These are phyloP conservation scores for Neckera pumila DNA, from an alignment of 225 moss, liverwort and hornwort genomes.

Conservation along the genomic window DNA sequence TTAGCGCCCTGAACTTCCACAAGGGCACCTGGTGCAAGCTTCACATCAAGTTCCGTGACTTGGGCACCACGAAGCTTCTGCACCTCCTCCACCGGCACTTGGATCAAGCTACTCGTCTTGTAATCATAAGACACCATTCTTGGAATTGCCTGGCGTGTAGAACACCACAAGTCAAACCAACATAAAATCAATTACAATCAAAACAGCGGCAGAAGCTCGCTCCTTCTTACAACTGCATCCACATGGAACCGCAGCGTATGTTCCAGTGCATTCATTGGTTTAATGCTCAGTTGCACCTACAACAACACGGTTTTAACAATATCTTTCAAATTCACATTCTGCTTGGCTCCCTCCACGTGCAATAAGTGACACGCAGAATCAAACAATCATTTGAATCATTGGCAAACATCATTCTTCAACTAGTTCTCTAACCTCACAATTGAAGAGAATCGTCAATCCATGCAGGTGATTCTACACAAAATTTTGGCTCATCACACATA, in stretches of 20 bases:
- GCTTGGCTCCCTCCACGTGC: neutral
- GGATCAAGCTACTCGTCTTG: slow-evolving; percentile 40
- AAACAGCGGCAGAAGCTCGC: neutral
- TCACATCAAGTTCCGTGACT: neutral
- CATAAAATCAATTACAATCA: neutral
- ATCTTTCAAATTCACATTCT: neutral
- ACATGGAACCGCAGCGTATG: no score
- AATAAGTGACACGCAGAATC: neutral
- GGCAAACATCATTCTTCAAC: neutral
- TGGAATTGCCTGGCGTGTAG: slow-evolving; percentile 44
- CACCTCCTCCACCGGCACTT: slow-evolving; percentile 68
- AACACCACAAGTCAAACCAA: neutral
- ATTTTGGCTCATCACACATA: neutral
- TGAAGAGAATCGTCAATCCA: neutral
- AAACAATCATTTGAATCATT: no score
- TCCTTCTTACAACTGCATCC: no score
- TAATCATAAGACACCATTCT: slow-evolving; percentile 41
- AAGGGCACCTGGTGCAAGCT: slow-evolving; percentile 32
- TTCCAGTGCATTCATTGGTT: no score
- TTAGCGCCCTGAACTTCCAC: slow-evolving; percentile 30
- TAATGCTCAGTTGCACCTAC: neutral
- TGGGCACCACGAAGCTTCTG: slow-evolving; percentile 28
- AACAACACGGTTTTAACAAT: neutral
- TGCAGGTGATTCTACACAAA: neutral
- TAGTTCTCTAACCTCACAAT: neutral